These are phyloP conservation scores for Podaxis sp. DNA, from an alignment of 768 basidiomycete species.

Conservation along the genomic window DNA sequence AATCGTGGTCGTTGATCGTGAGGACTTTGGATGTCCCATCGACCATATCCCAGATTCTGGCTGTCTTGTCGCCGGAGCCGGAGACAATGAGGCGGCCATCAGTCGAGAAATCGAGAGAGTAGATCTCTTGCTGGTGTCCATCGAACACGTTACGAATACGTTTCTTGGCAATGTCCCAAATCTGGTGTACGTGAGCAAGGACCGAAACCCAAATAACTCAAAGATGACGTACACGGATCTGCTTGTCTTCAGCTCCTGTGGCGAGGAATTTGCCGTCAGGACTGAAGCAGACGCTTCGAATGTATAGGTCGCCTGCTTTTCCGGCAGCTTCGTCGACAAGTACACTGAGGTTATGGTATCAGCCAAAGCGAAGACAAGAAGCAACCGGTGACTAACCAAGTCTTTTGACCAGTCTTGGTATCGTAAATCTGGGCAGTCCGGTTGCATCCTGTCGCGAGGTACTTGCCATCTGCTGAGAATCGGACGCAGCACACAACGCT, in stretches of 20 bases:
- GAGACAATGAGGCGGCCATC: slow-evolving; percentile 84
- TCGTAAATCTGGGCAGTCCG: slow-evolving; percentile 94
- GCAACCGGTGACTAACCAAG: slow-evolving; percentile 52
- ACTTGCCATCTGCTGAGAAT: slow-evolving; percentile 91
- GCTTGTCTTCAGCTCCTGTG: slow-evolving; percentile 90
- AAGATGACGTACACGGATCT: slow-evolving; percentile 62
- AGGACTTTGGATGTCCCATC: slow-evolving; percentile 29
- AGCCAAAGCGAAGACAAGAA: not conserved
- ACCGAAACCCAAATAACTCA: not conserved
- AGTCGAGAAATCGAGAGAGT: slow-evolving; percentile 82
- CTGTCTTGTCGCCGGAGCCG: slow-evolving; percentile 65
- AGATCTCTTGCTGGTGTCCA: slow-evolving; percentile 88
- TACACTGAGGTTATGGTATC: slow-evolving; percentile 39
- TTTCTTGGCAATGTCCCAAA: slow-evolving; percentile 83
- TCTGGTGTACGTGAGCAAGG: slow-evolving; percentile 45
- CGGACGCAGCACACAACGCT: slow-evolving; percentile 83
- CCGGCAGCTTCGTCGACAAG: slow-evolving; percentile 72
- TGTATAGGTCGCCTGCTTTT: slow-evolving; percentile 82
- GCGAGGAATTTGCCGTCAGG: slow-evolving; percentile 85
- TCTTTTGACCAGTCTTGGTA: slow-evolving; percentile 80
- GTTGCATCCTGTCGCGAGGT: slow-evolving; percentile 90
- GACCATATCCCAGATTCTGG: slow-evolving; percentile 36
- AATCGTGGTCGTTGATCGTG: slow-evolving; percentile 41
- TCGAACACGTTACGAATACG: slow-evolving; percentile 73
- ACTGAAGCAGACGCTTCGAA: slow-evolving; percentile 88